Evolutionary conservation across 176 grass and related monocot species (phyloP), one percentile per base, ranked within the genome.

Genomic region (Saccharum officinarum): DNA sequence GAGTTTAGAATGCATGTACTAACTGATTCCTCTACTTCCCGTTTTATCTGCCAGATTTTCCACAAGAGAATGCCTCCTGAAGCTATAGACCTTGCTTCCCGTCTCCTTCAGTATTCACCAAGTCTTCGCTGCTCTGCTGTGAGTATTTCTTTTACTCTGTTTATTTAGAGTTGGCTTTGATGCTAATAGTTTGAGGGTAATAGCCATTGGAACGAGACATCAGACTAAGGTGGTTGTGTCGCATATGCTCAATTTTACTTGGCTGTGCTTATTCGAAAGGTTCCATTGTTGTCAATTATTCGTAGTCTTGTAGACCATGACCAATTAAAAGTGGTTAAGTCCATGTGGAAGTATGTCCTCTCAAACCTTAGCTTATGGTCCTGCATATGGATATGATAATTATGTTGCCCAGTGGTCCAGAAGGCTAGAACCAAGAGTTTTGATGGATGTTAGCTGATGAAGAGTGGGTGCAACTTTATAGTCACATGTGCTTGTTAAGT

Each of bases 1-100:
- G 28, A 62, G 40, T n/a, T 68, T 5, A 82, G 28, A 73, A 76
- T 49, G 68, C 71, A 9, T 30, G n/a, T 12, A 40, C 70, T 79
- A 31, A 74, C 13, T 50, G 40, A 12, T 37, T 13, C 20, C 52
- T 77, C 10, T 78, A 26, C 83, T 82, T 84, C 41, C 1, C 1
- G 12, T 64, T 50, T 57, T 12, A 23, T 26, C 36, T 10, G 2
- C 26, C 55, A 97, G 94, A 94, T 97, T 76, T 97, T 97, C 68
- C 94, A 97, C 89, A 97, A 97, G 91, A 91, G 91, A 88, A 97
- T 97, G 94, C 94, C 94, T 10, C 89, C 94, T 30, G 94, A 97
- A 84, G 94, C 94, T 62, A 97, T 97, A 47, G 94, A 97, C 80
- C 91, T 97, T 74, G 94, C 94, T 17, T 97, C 94, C 11, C 91